Percentiles rank a stretch among this genome's conserved stretches.
Conservation (phyloP, 768 basidiomycete genomes). For the Agaricus sinodeliciosus region DNA sequence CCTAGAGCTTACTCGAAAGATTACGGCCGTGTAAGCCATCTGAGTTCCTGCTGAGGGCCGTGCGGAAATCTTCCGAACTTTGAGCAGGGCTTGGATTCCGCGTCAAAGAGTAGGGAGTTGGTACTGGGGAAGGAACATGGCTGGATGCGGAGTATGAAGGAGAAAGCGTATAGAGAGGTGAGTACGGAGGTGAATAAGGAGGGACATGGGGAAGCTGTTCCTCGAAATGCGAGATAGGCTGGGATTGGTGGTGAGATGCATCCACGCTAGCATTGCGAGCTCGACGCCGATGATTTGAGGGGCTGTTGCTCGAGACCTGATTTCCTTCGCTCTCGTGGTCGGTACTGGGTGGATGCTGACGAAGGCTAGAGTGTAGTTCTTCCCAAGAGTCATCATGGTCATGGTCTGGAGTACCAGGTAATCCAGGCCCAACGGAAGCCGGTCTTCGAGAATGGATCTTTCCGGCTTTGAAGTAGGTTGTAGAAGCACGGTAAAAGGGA, state of each 20-base stretch:
- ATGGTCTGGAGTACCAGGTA: constrained; percentile 18
- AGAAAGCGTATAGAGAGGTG: constrained; percentile 12
- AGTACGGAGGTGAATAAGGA: constrained; percentile 24
- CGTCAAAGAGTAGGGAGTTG: constrained; percentile 6
- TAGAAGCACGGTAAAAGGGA: constrained; percentile 61
- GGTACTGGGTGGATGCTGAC: neutral
- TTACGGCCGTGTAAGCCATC: constrained; percentile 16
- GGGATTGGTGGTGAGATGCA: constrained; percentile 24
- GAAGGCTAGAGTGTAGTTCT: constrained; percentile 3
- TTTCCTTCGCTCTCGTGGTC: neutral
- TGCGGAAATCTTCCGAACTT: constrained; percentile 32
- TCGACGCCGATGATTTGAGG: neutral
- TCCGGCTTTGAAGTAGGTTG: constrained; percentile 67
- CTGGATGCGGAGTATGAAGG: constrained; percentile 5
- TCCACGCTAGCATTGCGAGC: constrained; percentile 27
- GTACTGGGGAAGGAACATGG: constrained; percentile 4
- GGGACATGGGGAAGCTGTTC: constrained; percentile 25
- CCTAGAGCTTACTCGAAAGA: constrained; percentile 1
- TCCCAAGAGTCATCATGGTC: constrained; percentile 19
- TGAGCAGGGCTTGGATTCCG: constrained; percentile 19
- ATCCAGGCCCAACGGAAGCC: constrained; percentile 42
- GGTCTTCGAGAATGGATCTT: constrained; percentile 27
- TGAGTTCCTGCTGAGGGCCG: constrained; percentile 21
- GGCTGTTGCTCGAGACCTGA: neutral
- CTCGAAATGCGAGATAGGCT: constrained; percentile 26